These are phyloP conservation scores for Coelastrella sp. DNA, from an alignment of 139 green algal genomes.

Conservation along the genomic window DNA sequence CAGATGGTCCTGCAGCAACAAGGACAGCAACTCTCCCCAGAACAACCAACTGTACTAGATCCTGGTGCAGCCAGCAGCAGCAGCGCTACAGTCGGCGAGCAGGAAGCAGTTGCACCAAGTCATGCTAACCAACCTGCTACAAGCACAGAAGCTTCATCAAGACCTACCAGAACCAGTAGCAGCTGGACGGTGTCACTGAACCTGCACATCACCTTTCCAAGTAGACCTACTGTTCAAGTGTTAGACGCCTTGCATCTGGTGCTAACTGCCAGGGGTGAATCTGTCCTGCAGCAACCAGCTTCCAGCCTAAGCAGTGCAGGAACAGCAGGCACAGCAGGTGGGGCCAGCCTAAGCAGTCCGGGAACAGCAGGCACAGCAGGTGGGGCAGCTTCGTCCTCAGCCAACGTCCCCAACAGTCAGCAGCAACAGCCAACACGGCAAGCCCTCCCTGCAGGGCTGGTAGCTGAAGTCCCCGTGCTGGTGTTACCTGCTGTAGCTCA, in stretches of 20 bases:
- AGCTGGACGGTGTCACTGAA: not conserved
- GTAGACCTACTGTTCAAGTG: not conserved
- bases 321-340: not conserved
- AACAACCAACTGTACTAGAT: not conserved
- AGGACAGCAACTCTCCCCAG: not conserved
- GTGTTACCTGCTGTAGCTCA: conserved; percentile 32
- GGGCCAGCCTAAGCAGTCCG: too few relatives aligned
- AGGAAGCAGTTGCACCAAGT: not conserved
- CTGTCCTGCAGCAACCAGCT: not conserved
- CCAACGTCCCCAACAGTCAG: not conserved
- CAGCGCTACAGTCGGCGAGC: too few relatives aligned
- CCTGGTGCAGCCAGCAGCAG: not conserved
- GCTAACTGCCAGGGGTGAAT: not conserved
- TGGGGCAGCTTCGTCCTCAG: not conserved
- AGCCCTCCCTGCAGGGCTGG: not conserved
- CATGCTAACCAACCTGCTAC: not conserved
- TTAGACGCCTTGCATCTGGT: conserved; percentile 1
- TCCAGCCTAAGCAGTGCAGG: not conserved
- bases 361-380: not conserved
- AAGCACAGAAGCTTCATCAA: not conserved
- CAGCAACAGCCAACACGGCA: not conserved
- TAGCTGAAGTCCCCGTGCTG: conserved; percentile 32
- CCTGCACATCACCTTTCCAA: not conserved
- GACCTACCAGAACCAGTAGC: not conserved
- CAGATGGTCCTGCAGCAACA: conserved; percentile 25